Evolutionary conservation across 306 rosid species (phyloP), one percentile per base, ranked within the genome.

Genomic region (Cucurbita maxima): DNA sequence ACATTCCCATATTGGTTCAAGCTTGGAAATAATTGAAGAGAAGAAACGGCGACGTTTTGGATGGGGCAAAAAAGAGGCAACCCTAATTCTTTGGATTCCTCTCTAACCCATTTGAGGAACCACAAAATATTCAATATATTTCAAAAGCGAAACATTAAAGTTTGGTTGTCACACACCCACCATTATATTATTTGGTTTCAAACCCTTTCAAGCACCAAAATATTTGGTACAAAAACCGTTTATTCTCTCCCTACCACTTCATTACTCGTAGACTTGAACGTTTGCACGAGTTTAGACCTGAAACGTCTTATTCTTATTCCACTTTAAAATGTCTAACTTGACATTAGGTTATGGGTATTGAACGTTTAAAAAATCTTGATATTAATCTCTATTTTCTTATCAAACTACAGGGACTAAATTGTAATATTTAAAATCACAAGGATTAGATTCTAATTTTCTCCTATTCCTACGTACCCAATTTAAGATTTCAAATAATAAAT

Each of bases 71-170:
- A 63, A 63, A 10, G 52, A 41, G 36, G 52, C 71, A 63, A 41
- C 52, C 18, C 9, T 63, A 63, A 63, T 41, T 40, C 7, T 63
- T 63, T 63, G 16, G 71, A 41, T 63, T 41, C 30, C 51, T 63
- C 2, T 18, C 8, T 38, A 63, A 63, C 70, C 51, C 70, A 63
- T 63, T 40, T n/a, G 52, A 41, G 71, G 34, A 63, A 63, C 52
- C 71, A 63, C 52, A 63, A 63, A 37, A 61, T 61, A 59, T 59
- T 59, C 64, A 61, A 61, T 61, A 63, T n/a, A 30, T 30, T 30
- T 63, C 36, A 63, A 63, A 63, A 63, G 71, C n/a, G 52, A 63
- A 63, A 41, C 71, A 63, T n/a, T 41, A 63, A 63, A 63, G 71
- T 63, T 63, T 41, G 71, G 41, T 41, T 63, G 71, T 41, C 52